Base-by-base conservation (phyloP, 768 basidiomycete species). In the Phylloporus sp. region DNA sequence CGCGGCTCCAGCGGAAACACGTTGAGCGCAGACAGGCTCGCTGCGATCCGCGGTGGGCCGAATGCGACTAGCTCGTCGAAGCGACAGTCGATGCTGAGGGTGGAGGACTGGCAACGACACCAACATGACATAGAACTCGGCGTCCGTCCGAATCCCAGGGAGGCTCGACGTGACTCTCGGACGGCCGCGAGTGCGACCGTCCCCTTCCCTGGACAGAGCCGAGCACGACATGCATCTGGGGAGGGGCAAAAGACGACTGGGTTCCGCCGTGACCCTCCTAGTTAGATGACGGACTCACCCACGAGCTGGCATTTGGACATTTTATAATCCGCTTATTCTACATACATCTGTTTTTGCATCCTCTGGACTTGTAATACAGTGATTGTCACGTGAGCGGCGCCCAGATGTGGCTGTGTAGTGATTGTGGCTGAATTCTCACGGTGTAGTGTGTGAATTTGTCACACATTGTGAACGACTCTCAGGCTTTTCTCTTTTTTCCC, bases 71-170 rank as follows among this genome's bases (percentile, higher is more conserved):
- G 72, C 26, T 73, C 80, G 31, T 81, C 85, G 39, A 82, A 80
- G 59, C 80, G 86, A 42, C 66, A 85, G 67, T 89, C 88, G 36
- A 81, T 78, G 64, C 68, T 91, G 74, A 89, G 90, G 65, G 89
- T 91, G 35, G 86, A 90, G 66, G 89, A 90, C 64, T 91, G 90
- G 89, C 84, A 88, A 68, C 79, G 80, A 56, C 78, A 83, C 59
- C 89, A 91, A 64, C 74, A 80, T 47, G 78, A 81, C 40, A 65
- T 66, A 6, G 70, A 69, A 44, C 34, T 69, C 12, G 68, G 68
- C 10, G 13, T 71, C 41, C 69, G 64, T 1, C 57, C 63, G 3
- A 69, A 68, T 2, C 38, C 52, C 4, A 54, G 41, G 39, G 52
- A 56, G 3, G 23, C 58, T 24, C 63, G 42, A 56, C 65, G 56